Evolutionary conservation across 805 yeast genomes (phyloP).

Genomic region (Cyberlindnera mycetangii): DNA sequence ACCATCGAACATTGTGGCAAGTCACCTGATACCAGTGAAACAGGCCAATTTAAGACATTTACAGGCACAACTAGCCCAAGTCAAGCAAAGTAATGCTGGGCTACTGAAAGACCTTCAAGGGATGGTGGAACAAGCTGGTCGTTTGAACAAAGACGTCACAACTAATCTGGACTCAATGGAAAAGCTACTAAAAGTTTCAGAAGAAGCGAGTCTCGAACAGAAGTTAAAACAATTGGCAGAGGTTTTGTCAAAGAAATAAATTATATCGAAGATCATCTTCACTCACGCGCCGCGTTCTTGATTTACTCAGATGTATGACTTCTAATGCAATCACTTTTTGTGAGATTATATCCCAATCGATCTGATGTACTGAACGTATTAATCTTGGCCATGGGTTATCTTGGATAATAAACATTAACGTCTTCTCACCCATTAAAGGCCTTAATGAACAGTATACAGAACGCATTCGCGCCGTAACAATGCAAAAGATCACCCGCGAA

Average conservation of each 20-base stretch:
- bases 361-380: too few species aligned
- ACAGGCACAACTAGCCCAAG: slow-evolving; percentile 13
- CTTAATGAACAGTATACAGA: too few species aligned
- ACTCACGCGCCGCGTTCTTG: background rate
- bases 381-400: too few species aligned
- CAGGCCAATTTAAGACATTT: slow-evolving; percentile 19
- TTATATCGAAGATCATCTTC: background rate
- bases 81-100: slow-evolving; percentile 13
- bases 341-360: too few species aligned
- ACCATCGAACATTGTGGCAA: slow-evolving; percentile 18
- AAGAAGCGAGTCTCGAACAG: slow-evolving; percentile 10
- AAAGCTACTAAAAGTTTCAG: slow-evolving; percentile 9
- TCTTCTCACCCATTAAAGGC: too few species aligned
- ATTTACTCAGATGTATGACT: background rate
- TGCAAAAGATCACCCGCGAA: too few species aligned
- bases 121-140: slow-evolving; percentile 12
- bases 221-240: slow-evolving; percentile 15
- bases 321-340: too few species aligned
- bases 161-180: slow-evolving; percentile 12
- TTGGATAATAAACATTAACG: too few species aligned
- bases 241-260: background rate
- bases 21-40: slow-evolving; percentile 27
- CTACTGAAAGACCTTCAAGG: slow-evolving; percentile 17
- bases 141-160: slow-evolving; percentile 9
- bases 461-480: background rate